phyloP scores from a whole-genome alignment of 352 stramenopile species.

The Phytopythium sindhum region DNA sequence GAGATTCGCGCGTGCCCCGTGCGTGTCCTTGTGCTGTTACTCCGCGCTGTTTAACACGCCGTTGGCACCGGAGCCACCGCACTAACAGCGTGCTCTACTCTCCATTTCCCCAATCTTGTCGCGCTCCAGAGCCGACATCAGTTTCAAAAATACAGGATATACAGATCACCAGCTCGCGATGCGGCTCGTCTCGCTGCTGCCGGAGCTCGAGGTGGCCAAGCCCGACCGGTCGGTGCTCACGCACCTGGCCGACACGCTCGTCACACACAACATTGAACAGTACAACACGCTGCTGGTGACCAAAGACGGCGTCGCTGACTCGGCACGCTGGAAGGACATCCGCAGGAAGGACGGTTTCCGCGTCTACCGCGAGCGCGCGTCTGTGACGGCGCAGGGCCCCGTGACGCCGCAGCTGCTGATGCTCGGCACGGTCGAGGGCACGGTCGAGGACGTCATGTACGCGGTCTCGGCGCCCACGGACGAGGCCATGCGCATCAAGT shows the following conservation, averaged over 20 bases:
- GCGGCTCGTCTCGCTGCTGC: constrained; percentile 28
- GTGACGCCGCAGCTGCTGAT: constrained; percentile 35
- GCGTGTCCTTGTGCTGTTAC: neutral
- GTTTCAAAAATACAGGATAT: neutral
- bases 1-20: neutral
- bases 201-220: constrained; percentile 24
- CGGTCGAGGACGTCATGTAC: constrained; percentile 50
- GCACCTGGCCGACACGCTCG: constrained; percentile 30
- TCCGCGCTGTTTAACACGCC: neutral
- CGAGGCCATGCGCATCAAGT: constrained; percentile 45
- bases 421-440: constrained; percentile 36
- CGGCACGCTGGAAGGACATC: constrained; percentile 31
- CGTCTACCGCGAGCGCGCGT: constrained; percentile 31
- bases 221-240: constrained; percentile 32
- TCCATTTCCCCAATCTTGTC: constrained; percentile 3
- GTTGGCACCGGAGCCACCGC: neutral
- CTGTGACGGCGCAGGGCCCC: constrained; percentile 14
- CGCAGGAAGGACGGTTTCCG: constrained; percentile 24
- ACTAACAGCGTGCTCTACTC: neutral
- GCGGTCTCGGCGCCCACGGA: constrained; percentile 31
- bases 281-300: constrained; percentile 48
- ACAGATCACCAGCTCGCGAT: constrained; percentile 8
- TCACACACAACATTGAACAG: constrained; percentile 45
- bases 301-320: constrained; percentile 36
- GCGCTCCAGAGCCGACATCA: neutral